Base-by-base conservation (phyloP, 306 rosid genomes). In the Hippophae tibetana region DNA sequence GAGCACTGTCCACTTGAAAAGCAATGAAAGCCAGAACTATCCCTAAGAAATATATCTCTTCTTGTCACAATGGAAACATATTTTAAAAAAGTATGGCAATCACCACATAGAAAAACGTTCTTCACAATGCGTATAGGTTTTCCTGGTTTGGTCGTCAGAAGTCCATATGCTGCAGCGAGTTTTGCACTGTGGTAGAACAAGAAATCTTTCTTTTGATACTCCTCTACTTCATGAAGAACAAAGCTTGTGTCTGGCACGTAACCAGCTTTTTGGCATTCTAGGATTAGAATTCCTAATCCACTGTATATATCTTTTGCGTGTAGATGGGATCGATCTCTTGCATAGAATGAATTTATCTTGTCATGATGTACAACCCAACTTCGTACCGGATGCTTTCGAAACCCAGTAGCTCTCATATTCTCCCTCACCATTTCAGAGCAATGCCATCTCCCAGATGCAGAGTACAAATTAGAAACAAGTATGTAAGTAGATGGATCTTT, bases 361-460 rank as follows among this genome's bases (percentile, higher is more conserved):
- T 78, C 74, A 54, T 83, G 56, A 61, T 58, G 81, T 62, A 81
- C 62, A 23, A 83, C 74, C 96, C 97, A 90, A 69, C 94, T 87
- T 70, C 62, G 89, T 66, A 74, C 83, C 38, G 97, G 97, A 67
- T 63, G 77, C 70, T 90, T 90, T 67, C 67, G 78, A 48, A 90
- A 72, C 54, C 96, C 97, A 63, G 65, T 81, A 62, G 76, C 70
- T 67, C 85, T 83, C 97, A 87, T 85, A 56, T 71, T 72, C 56
- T 78, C 76, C 76, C 95, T 74, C 26, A 83, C 75, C 80, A 54
- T 63, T 67, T 90, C 96, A 7, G 87, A 79, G 76, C 77, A 69
- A 55, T 83, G 86, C 96, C 97, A 90, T 78, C 86, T 82, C 74
- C 96, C 97, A 62, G 85, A 81, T 43, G 96, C 86, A 26, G 94